Evolutionary conservation across 768 basidiomycete species (phyloP), one percentile per base, ranked within the genome.

Genomic region (Pisolithus albus): DNA sequence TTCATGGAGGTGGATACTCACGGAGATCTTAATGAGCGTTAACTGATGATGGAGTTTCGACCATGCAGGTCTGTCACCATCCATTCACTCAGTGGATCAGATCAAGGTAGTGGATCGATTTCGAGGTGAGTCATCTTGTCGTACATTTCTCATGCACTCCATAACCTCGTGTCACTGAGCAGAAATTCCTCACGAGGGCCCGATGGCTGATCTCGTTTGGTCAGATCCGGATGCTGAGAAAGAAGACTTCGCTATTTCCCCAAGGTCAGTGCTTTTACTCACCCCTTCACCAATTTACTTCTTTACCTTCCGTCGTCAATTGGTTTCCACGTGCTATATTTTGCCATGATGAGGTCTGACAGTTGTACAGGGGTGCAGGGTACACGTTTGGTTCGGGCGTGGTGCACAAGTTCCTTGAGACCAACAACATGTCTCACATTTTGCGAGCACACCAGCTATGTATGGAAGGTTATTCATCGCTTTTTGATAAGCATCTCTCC

Each of bases 141-240:
- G 21, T 56, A 36, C 55, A 56, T 43, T 39, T 59, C 51, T 30
- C 60, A 46, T 50, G 56, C 50, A 55, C 53, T 56, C 53, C 56
- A 36, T 42, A 47, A 24, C 63, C 62, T 61, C 59, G 60, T 62
- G 49, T 46, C 52, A 57, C 39, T 52, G 52, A 18, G 21, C 63
- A 93, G 96, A 99, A 75, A 98, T 99, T 52, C 96, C 96, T 40
- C 96, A 98, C 61, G 96, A 99, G 69, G 96, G 96, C 4, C 95
- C 96, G 24, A 98, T 99, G 93, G 95, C 95, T 11, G 96, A 99
- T 78, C 80, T 99, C 26, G 96, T 99, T 2, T 99, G 96, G 96
- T 97, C 94, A 42, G 96, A 99, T 78, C 96, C 96, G 34, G 96
- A 99, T 72, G 83, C 92, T 36, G 96, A 99, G 69, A 99, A 98